These are phyloP conservation scores for Mortierella sp. DNA, from an alignment of 371 early-diverging fungal species.

Conservation along the genomic window DNA sequence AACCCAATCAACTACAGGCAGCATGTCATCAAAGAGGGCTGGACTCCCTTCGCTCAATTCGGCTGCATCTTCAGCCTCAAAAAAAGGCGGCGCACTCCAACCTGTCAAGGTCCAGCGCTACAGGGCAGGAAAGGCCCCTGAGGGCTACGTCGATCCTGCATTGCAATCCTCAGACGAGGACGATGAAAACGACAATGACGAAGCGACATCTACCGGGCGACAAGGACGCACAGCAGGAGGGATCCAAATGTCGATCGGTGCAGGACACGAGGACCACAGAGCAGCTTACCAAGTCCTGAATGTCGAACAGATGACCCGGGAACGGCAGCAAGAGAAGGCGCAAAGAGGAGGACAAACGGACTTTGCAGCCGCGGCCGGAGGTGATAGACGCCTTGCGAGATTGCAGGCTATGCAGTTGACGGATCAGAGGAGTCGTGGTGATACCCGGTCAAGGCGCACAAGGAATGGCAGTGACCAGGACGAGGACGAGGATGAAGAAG, in stretches of 20 bases:
- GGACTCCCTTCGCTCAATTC: conserved; percentile 52
- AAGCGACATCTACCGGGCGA: conserved; percentile 11
- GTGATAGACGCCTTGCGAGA: conserved; percentile 43
- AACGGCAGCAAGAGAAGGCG: conserved; percentile 35
- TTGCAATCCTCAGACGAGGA: conserved; percentile 65
- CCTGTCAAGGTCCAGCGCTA: conserved; percentile 71
- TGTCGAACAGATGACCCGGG: conserved; percentile 48
- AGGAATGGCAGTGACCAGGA: conserved; percentile 39
- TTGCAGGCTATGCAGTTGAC: conserved; percentile 35
- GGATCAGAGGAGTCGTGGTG: conserved; percentile 36
- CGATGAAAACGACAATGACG: conserved; percentile 48
- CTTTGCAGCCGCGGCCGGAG: not conserved
- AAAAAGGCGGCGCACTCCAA: conserved; percentile 52
- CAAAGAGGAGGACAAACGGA: not conserved
- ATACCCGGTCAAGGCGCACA: conserved; percentile 32
- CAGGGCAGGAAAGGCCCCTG: conserved; percentile 74
- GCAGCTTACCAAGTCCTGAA: conserved; percentile 49
- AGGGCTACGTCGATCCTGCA: conserved; percentile 68
- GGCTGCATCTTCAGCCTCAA: conserved; percentile 12
- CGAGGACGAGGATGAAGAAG: conserved; percentile 33
- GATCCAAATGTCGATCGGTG: conserved; percentile 27
- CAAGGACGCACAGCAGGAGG: conserved; percentile 23
- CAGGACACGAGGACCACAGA: conserved; percentile 18
- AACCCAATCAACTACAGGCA: not conserved
- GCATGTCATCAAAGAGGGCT: conserved; percentile 51